Conservation (phyloP, 2,329 filamentous ascomycete genomes). For the Knoxdaviesia proteae region DNA sequence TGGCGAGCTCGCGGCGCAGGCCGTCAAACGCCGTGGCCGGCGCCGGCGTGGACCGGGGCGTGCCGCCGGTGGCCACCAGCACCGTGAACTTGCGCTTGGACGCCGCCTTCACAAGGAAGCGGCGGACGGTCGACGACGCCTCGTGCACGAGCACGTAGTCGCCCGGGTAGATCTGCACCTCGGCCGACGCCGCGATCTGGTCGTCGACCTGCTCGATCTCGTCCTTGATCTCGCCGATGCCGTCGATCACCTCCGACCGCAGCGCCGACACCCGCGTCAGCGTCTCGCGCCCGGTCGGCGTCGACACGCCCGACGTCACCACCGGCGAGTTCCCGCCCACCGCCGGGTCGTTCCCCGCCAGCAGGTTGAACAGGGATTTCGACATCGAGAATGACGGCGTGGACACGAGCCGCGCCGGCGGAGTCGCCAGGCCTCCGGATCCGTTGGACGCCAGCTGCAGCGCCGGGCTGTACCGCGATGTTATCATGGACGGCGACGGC, state of each 20-base stretch:
- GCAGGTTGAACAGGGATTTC: constrained; percentile 73
- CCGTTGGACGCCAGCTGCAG: too few species aligned
- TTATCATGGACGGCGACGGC: constrained; percentile 10
- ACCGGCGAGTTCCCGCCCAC: constrained; percentile 23
- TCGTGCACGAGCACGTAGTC: constrained; percentile 83
- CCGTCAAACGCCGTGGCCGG: constrained; percentile 23
- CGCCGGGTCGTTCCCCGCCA: constrained; percentile 46
- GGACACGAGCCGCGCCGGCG: constrained; percentile 2
- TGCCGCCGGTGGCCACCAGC: constrained; percentile 51
- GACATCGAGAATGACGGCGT: constrained; percentile 34
- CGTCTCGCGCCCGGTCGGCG: constrained; percentile 19
- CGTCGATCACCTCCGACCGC: constrained; percentile 77
- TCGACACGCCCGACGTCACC: constrained; percentile 26
- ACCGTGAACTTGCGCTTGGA: constrained; percentile 83
- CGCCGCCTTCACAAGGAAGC: constrained; percentile 73
- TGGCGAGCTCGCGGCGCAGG: constrained; percentile 58
- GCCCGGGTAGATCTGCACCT: constrained; percentile 82
- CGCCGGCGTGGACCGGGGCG: constrained; percentile 11
- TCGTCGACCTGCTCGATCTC: constrained; percentile 86
- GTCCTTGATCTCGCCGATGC: constrained; percentile 88
- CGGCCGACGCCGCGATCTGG: constrained; percentile 71
- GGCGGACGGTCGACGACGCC: constrained; percentile 69
- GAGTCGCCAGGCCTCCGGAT: too few species aligned
- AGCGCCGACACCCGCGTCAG: constrained; percentile 37
- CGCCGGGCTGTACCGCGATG: too few species aligned